phyloP scores from a whole-genome alignment of 768 basidiomycete genomes.

The Rubroboletus pulcherrimus region DNA sequence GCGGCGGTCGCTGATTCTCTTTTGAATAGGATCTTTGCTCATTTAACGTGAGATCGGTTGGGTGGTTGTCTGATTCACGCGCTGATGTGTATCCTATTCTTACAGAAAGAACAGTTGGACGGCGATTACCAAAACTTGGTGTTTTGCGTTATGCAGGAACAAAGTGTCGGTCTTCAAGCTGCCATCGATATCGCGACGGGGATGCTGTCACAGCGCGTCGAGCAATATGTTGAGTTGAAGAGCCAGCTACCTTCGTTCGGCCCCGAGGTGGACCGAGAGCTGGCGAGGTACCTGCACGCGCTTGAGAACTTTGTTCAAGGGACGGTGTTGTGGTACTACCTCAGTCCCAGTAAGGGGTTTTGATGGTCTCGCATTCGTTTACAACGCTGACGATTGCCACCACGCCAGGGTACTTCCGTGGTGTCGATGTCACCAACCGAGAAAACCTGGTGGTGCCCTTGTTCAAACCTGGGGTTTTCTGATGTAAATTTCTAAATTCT shows the following conservation, averaged over 20 bases:
- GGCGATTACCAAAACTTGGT: constrained; percentile 40
- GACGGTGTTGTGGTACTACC: constrained; percentile 39
- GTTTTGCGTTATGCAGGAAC: constrained; percentile 38
- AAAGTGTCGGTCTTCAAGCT: constrained; percentile 29
- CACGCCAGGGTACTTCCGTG: constrained; percentile 31
- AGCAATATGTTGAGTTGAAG: constrained; percentile 33
- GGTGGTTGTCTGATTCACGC: constrained; percentile 3
- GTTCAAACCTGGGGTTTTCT: constrained; percentile 27
- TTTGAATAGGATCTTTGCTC: constrained; percentile 26
- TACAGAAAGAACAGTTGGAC: constrained; percentile 38
- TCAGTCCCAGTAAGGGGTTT: constrained; percentile 34
- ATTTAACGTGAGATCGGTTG: constrained; percentile 26
- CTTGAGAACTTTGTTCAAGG: constrained; percentile 38
- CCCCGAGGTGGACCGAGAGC: constrained; percentile 31
- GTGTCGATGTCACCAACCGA: constrained; percentile 31
- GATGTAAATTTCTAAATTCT: neutral
- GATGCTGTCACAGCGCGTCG: constrained; percentile 35
- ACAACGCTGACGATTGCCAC: constrained; percentile 11
- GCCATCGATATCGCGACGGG: constrained; percentile 37
- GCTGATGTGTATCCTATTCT: constrained; percentile 4
- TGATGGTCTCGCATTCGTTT: neutral
- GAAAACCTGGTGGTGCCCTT: constrained; percentile 28
- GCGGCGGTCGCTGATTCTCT: constrained; percentile 10
- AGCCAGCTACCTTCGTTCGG: constrained; percentile 34
- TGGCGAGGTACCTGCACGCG: constrained; percentile 32